Base-by-base conservation (phyloP, 345 rosid genomes). In the Turritis glabra region DNA sequence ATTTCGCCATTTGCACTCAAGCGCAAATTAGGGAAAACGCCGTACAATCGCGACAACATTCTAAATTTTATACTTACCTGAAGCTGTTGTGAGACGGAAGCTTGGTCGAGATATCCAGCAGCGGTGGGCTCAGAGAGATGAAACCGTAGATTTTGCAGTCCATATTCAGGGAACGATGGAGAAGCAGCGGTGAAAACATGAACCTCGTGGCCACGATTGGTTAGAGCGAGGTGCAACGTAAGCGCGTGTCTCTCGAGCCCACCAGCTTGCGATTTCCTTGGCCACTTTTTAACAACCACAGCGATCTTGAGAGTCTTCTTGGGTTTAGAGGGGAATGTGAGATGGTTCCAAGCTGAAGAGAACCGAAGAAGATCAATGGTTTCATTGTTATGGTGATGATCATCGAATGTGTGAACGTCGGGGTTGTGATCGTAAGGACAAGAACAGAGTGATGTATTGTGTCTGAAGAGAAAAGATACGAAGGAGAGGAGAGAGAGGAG, bases 241-340 rank as follows among this genome's bases (percentile, higher is more conserved):
- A 86, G 70, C 47, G 98, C 96, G 38, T 94, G 97, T 58, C 96
- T 30, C 76, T 94, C 97, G 33, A 91, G 96, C 17, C 97, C 98
- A 27, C 98, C 98, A 0, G 93, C 97, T 25, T 62, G 88, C 67
- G 96, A 91, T 69, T 76, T 83, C 19, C 83, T 87, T 46, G 98
- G 90, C 97, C 97, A 94, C 81, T 88, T 91, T 82, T 94, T 91
- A 7, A 91, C 98, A 18, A 89, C 91, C 47, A 89, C 82, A 0
- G 96, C 98, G 68, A 94, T 83, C 69, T 87, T 91, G 40, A 94
- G 89, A 55, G 61, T 68, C 71, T 77, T 81, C 2, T 66, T 76
- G 5, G 91, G 87, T 27, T 79, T 74, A 9, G 64, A 52, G 0
- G 72, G 89, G 69, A 93, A 94, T 3, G 80, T 74, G 33, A 91